A percentile compares a stretch with the other conserved stretches of the same genome.
phyloP scores from a whole-genome alignment of 176 grass and related monocot genomes.

The Stipa capillata region DNA sequence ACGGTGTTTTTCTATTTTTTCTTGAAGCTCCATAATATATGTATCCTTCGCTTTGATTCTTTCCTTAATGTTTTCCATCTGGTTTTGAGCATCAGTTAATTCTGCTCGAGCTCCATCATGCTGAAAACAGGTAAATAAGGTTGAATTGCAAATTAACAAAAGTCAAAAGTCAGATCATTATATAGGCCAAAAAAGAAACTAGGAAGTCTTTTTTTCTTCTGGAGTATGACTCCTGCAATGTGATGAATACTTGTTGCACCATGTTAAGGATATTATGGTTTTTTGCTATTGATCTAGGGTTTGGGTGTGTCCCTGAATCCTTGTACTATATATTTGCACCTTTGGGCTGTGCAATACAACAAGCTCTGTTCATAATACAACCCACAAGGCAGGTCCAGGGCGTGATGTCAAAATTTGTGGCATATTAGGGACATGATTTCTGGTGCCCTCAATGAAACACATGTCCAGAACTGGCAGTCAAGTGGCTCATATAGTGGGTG shows the following conservation, averaged over 20 bases:
- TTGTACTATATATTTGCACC: no score
- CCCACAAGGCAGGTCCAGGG: background rate
- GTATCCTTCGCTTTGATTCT: conserved; percentile 48
- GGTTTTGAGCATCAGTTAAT: conserved; percentile 54
- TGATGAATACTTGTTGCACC: background rate
- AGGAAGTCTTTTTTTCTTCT: no score
- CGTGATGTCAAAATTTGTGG: background rate
- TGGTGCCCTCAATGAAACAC: background rate
- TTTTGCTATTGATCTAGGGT: no score
- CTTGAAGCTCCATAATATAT: conserved; percentile 47
- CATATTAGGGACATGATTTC: background rate
- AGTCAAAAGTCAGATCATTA: background rate
- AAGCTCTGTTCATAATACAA: no score
- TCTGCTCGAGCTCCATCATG: conserved; percentile 64
- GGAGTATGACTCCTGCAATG: background rate
- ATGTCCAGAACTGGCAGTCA: background rate
- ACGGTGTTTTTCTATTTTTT: conserved; percentile 52
- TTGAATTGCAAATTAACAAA: conserved; percentile 7
- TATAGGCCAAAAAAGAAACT: background rate
- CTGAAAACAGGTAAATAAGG: conserved; percentile 37
- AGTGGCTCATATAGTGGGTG: background rate
- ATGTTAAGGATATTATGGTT: no score
- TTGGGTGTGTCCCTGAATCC: no score
- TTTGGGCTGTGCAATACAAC: no score
- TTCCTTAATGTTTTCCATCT: conserved; percentile 67